Evolutionary conservation across 2,329 filamentous ascomycete species (phyloP), one percentile per base, ranked within the genome.

Genomic region (Ascochyta rabiei): DNA sequence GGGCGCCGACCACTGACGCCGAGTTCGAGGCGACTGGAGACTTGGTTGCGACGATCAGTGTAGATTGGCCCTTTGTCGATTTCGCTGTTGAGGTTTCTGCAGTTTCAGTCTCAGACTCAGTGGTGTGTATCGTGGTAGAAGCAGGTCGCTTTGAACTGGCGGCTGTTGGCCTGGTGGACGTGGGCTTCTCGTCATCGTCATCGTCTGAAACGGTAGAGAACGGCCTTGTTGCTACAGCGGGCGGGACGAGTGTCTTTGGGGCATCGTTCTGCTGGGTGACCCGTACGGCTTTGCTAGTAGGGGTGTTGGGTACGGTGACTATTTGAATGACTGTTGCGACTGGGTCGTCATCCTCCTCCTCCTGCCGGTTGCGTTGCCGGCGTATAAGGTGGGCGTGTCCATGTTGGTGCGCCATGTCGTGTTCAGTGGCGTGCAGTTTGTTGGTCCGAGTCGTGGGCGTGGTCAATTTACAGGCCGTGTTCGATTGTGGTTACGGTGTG

Each of bases 291-390:
- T 76, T 74, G 23, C 81, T 82, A 15, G 75, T 71, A 60, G 84
- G 86, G 34, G 83, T 84, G 48, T 80, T 76, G 19, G 76, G 63
- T 26, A 80, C 75, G 0, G 83, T 85, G 40, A 83, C 76, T 67
- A 84, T 82, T 37, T 85, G 76, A 10, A 79, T 68, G 43, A 77
- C 63, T 2, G 76, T 79, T 16, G 63, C 64, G 9, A 64, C 45
- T 26, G 33, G 15, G 12, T 21, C 15, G 10, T 33, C 44, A 18
- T 56, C 43, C 16, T 62, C 58, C 16, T 62, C 58, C 28, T 61
- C 53, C 2, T 65, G 40, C 47, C 53, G 55, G 23, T 61, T 33
- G 41, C 57, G 64, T 53, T 74, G 69, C 19, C 72, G 70, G 34
- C 62, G 71, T 62, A 65, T 58, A 15, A 70, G 59, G 57, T 73